Percentiles rank a stretch among this genome's conserved stretches.
These are phyloP conservation scores for Ceratocystis harringtonii DNA, from an alignment of 2,329 filamentous ascomycete species.

Conservation along the genomic window DNA sequence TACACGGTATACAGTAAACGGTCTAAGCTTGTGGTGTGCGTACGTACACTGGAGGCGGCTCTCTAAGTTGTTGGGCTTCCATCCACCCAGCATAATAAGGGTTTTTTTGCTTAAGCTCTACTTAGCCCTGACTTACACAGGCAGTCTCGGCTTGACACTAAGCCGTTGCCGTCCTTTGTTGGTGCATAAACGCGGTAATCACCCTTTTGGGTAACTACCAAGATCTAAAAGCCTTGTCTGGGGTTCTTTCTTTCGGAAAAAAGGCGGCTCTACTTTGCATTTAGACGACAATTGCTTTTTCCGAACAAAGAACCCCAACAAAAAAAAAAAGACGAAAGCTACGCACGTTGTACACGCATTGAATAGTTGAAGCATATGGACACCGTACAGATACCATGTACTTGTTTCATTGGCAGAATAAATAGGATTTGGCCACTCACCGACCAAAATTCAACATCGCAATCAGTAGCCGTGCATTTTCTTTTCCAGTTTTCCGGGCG, in stretches of 20 bases:
- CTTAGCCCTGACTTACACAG: slow-evolving; percentile 1
- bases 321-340: slow-evolving; percentile 1
- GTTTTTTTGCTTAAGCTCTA: not conserved
- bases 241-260: not conserved
- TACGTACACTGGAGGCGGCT: not conserved
- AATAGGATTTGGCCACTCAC: too few species aligned
- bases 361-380: not conserved
- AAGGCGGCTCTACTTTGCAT: not conserved
- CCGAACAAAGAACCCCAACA: not conserved
- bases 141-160: not conserved
- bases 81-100: not conserved
- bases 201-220: not conserved
- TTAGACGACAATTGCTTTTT: not conserved
- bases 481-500: too few species aligned
- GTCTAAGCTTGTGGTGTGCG: too few species aligned
- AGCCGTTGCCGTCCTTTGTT: not conserved
- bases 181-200: not conserved
- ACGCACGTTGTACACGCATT: not conserved
- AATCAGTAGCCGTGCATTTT: too few species aligned
- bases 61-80: not conserved
- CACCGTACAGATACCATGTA: too few species aligned
- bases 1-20: too few species aligned
- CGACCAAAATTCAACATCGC: too few species aligned
- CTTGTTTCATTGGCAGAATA: too few species aligned
- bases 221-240: not conserved